phyloP scores from a whole-genome alignment of 2,329 filamentous ascomycete genomes.

The Trichoderma harzianum region DNA sequence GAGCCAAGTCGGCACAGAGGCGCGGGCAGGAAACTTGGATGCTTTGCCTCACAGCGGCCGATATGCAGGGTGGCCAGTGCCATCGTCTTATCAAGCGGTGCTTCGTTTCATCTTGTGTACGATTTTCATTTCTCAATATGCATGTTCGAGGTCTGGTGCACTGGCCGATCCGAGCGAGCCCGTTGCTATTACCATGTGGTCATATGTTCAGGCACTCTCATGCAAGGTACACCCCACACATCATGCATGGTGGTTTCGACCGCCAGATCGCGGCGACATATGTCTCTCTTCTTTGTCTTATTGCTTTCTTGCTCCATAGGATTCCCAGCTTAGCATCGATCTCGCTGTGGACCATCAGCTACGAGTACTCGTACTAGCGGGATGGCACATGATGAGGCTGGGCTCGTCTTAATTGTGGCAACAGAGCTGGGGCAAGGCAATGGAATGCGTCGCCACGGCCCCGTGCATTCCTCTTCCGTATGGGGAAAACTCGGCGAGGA shows the following conservation, averaged over 20 bases:
- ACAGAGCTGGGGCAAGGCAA: constrained; percentile 10
- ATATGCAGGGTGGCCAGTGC: constrained; percentile 16
- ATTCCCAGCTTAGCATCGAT: not conserved
- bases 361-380: not conserved
- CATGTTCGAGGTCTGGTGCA: not conserved
- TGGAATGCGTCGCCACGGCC: constrained; percentile 31
- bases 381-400: constrained; percentile 3
- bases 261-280: constrained; percentile 11
- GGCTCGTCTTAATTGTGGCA: not conserved
- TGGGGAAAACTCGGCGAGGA: constrained; percentile 14
- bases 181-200: constrained; percentile 3
- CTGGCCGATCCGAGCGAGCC: not conserved
- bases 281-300: constrained; percentile 15
- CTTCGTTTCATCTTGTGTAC: constrained; percentile 14
- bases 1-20: not conserved
- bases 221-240: constrained; percentile 3
- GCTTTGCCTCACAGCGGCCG: not conserved
- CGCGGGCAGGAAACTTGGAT: not conserved
- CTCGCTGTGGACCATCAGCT: not conserved
- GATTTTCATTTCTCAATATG: not conserved
- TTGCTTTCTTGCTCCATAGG: not conserved
- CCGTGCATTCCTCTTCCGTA: constrained; percentile 28
- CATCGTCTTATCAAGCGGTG: not conserved
- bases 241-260: not conserved
- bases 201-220: not conserved